phyloP scores from a whole-genome alignment of 1,284 basidiomycete species.

The Takashimella koratensis region DNA sequence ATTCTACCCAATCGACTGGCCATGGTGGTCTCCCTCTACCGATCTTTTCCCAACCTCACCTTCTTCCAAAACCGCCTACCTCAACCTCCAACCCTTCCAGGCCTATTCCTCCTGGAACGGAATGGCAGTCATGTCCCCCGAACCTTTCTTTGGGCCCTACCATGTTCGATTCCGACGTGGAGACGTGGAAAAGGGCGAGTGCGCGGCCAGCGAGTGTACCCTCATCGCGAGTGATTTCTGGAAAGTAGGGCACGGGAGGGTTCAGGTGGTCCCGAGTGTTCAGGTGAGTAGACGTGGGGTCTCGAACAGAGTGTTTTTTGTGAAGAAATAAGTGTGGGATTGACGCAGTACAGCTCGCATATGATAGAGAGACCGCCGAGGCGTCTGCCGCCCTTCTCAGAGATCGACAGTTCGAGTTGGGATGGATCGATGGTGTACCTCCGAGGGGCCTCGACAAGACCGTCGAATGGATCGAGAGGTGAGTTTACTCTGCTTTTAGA shows the following conservation, averaged over 20 bases:
- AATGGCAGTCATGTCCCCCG: constrained; percentile 36
- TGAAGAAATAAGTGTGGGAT: not conserved
- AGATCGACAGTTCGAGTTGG: constrained; percentile 22
- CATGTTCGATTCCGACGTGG: constrained; percentile 43
- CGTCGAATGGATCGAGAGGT: constrained; percentile 26
- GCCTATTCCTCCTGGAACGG: constrained; percentile 48
- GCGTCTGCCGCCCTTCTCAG: constrained; percentile 27
- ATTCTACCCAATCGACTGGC: constrained; percentile 45
- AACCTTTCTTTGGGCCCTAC: constrained; percentile 36
- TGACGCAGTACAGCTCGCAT: constrained; percentile 33
- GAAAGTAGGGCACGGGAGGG: constrained; percentile 36
- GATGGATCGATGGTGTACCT: constrained; percentile 43
- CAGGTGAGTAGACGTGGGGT: constrained; percentile 26
- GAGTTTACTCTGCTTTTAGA: constrained; percentile 12
- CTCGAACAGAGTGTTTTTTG: not conserved
- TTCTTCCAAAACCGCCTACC: constrained; percentile 17
- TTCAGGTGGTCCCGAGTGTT: constrained; percentile 48
- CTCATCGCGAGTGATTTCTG: constrained; percentile 47
- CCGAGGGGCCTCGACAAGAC: constrained; percentile 15
- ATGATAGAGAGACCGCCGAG: constrained; percentile 37
- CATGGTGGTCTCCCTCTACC: constrained; percentile 44
- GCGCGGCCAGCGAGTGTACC: constrained; percentile 45
- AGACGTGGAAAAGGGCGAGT: constrained; percentile 30
- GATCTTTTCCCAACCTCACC: constrained; percentile 42
- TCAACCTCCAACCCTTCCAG: constrained; percentile 44